Evolutionary conservation across 352 stramenopile species (phyloP).

Genomic region (Plasmopara muralis): DNA sequence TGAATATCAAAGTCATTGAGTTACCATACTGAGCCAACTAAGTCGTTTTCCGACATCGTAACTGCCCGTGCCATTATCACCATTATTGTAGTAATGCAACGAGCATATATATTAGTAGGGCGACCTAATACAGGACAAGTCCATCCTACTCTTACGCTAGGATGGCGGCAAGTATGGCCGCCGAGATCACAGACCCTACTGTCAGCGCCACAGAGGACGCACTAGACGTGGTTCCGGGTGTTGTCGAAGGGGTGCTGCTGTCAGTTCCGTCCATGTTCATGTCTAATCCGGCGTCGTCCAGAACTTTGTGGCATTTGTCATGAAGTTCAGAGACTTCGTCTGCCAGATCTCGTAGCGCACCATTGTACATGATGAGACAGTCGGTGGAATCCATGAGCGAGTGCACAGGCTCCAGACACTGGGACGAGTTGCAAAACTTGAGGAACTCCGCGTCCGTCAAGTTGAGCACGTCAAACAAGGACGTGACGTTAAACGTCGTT

Average conservation of each 20-base stretch:
- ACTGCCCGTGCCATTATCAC: too few relatives aligned
- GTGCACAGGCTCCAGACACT: slow-evolving; percentile 54
- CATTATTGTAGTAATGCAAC: too few relatives aligned
- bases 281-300: slow-evolving; percentile 8
- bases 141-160: slow-evolving; percentile 9
- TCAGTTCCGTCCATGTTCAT: slow-evolving; percentile 23
- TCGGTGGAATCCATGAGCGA: slow-evolving; percentile 32
- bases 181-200: slow-evolving; percentile 11
- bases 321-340: slow-evolving; percentile 38
- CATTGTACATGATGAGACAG: slow-evolving; percentile 43
- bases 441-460: slow-evolving; percentile 41
- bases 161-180: slow-evolving; percentile 12
- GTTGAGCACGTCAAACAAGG: slow-evolving; percentile 39
- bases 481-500: slow-evolving; percentile 42
- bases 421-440: slow-evolving; percentile 46
- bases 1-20: too few relatives aligned
- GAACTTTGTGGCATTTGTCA: slow-evolving; percentile 38
- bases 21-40: too few relatives aligned
- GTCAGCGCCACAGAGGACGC: slow-evolving; percentile 14
- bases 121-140: not conserved
- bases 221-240: slow-evolving; percentile 6
- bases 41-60: too few relatives aligned
- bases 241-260: slow-evolving; percentile 5
- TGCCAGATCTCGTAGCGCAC: slow-evolving; percentile 32
- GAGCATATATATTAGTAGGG: not conserved